These are phyloP conservation scores for Pyronema domesticum DNA, from an alignment of 495 filamentous ascomycete genomes.

Conservation along the genomic window DNA sequence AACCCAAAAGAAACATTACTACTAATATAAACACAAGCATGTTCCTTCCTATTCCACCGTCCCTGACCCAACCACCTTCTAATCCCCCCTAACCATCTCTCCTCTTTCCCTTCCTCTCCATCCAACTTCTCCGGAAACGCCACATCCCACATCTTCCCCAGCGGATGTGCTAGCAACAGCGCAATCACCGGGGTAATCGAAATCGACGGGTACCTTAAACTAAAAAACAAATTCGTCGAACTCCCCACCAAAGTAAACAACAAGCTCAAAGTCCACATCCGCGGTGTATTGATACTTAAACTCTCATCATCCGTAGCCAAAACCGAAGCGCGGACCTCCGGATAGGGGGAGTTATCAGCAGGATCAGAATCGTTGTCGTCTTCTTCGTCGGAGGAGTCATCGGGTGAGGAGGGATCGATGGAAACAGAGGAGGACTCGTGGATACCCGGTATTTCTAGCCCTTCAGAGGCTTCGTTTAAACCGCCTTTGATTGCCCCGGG, in stretches of 20 bases:
- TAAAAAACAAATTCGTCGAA: slow-evolving; percentile 69
- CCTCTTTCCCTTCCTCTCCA: background rate
- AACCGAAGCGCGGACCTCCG: slow-evolving; percentile 63
- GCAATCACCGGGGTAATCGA: slow-evolving; percentile 74
- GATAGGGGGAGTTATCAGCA: slow-evolving; percentile 45
- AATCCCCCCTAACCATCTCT: slow-evolving; percentile 27
- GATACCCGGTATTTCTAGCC: background rate
- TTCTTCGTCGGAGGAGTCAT: slow-evolving; percentile 6
- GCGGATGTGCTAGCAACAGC: slow-evolving; percentile 59
- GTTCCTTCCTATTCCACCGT: slow-evolving; percentile 72
- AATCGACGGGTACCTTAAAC: slow-evolving; percentile 69
- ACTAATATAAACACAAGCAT: slow-evolving; percentile 71
- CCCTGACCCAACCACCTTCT: slow-evolving; percentile 65
- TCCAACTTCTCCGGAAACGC: slow-evolving; percentile 26
- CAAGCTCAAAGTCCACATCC: slow-evolving; percentile 68
- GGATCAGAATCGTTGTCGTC: slow-evolving; percentile 33
- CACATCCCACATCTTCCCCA: slow-evolving; percentile 61
- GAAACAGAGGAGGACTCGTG: background rate
- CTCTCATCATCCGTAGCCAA: slow-evolving; percentile 50
- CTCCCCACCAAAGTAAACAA: slow-evolving; percentile 66
- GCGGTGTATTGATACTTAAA: slow-evolving; percentile 67
- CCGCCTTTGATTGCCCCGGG: background rate
- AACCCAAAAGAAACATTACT: slow-evolving; percentile 86
- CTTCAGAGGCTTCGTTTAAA: background rate
- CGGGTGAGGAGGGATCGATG: background rate